A percentile compares a stretch with the other conserved stretches of the same genome.
Evolutionary conservation across 768 basidiomycete genomes (phyloP).

Genomic region (Xerocomus brunneocitrinus): DNA sequence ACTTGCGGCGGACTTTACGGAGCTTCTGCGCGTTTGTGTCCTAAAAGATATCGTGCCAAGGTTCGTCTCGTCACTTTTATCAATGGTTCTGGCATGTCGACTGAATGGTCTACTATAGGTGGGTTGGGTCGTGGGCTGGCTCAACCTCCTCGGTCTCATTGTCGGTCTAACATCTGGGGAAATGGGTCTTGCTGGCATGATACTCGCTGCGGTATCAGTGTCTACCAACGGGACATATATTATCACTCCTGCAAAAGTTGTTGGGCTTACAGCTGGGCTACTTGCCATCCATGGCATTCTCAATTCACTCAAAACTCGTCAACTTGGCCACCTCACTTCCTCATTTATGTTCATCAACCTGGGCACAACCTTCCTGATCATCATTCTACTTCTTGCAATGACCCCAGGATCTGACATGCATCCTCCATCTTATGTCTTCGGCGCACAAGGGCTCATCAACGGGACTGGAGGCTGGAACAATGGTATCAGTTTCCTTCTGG

Average conservation of each 20-base stretch:
- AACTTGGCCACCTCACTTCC: constrained; percentile 30
- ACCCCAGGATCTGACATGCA: constrained; percentile 53
- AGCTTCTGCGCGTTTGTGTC: background rate
- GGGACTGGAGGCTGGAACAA: too few relatives aligned
- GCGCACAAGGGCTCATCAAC: constrained; percentile 35
- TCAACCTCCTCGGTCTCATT: constrained; percentile 25
- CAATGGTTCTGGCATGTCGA: background rate
- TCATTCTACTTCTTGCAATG: constrained; percentile 39
- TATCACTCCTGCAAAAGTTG: constrained; percentile 37
- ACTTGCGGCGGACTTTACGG: constrained; percentile 19
- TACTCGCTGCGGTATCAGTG: constrained; percentile 26
- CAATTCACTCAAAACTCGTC: constrained; percentile 41
- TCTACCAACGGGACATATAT: constrained; percentile 30
- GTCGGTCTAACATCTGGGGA: constrained; percentile 31
- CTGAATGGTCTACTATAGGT: constrained; percentile 10
- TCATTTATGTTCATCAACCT: constrained; percentile 45
- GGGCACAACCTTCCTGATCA: constrained; percentile 37
- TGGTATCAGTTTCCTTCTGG: too few relatives aligned
- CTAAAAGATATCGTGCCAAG: background rate
- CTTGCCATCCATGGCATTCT: constrained; percentile 38
- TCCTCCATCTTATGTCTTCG: constrained; percentile 52
- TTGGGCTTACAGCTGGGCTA: constrained; percentile 38
- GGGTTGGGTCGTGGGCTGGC: constrained; percentile 33
- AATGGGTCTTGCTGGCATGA: constrained; percentile 35
- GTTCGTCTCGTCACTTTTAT: background rate